A percentile compares a stretch with the other conserved stretches of the same genome.
These are phyloP conservation scores for Boletus reticulatus DNA, from an alignment of 768 basidiomycete species.

Conservation along the genomic window DNA sequence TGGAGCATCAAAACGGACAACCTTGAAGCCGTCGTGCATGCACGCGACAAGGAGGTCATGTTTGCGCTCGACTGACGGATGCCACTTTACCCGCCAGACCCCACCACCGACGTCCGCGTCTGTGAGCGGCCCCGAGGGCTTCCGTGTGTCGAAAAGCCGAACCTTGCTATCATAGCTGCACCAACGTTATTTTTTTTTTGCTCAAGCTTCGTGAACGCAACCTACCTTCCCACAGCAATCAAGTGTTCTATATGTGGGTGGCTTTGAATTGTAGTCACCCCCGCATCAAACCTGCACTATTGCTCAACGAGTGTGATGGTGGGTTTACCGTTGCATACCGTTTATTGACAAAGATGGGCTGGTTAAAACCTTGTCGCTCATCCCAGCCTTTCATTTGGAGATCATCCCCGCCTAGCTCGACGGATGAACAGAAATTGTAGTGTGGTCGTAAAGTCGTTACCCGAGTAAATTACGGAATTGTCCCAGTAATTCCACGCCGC, in stretches of 20 bases:
- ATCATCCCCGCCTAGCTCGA: slow-evolving; percentile 84
- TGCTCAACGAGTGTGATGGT: background rate
- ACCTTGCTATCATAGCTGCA: slow-evolving; percentile 81
- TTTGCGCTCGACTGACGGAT: slow-evolving; percentile 66
- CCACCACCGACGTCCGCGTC: slow-evolving; percentile 81
- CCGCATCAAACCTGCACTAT: slow-evolving; percentile 76
- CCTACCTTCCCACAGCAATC: slow-evolving; percentile 88
- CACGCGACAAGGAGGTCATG: slow-evolving; percentile 87
- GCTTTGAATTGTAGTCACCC: slow-evolving; percentile 87
- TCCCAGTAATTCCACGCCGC: slow-evolving; percentile 91
- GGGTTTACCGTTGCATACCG: slow-evolving; percentile 38
- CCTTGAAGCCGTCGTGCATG: slow-evolving; percentile 97
- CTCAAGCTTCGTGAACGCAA: background rate
- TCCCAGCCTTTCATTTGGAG: slow-evolving; percentile 91
- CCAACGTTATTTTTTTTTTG: background rate
- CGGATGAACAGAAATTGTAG: background rate
- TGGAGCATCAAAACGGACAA: slow-evolving; percentile 40
- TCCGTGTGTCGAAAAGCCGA: slow-evolving; percentile 79
- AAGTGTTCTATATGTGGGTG: slow-evolving; percentile 79
- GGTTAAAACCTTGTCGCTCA: slow-evolving; percentile 56
- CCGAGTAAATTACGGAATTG: slow-evolving; percentile 76
- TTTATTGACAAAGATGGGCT: slow-evolving; percentile 71
- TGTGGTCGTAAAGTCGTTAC: slow-evolving; percentile 36
- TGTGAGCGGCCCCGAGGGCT: slow-evolving; percentile 53
- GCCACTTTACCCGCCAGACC: slow-evolving; percentile 96